Evolutionary conservation across 768 basidiomycete species (phyloP).

Genomic region (Neoboletus brunneissimus): DNA sequence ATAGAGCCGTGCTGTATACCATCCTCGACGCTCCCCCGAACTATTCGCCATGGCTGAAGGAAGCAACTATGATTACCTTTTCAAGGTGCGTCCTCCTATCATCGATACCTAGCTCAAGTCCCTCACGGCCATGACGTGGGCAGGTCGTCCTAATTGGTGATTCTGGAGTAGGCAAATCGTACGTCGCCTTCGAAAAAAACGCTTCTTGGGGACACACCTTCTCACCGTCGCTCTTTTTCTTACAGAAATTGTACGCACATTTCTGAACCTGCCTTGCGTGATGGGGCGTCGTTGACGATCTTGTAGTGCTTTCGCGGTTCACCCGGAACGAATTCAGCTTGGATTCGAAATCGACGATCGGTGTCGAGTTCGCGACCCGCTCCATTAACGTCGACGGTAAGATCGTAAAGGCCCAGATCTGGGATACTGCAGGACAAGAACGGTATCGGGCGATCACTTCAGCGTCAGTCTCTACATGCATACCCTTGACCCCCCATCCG

Average conservation of each 20-base stretch:
- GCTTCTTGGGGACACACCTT: neutral
- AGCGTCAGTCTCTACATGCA: constrained; percentile 52
- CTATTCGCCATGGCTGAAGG: constrained; percentile 72
- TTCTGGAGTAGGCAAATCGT: constrained; percentile 99
- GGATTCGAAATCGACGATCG: constrained; percentile 98
- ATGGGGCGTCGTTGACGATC: constrained; percentile 2
- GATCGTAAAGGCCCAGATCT: constrained; percentile 97
- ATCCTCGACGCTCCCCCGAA: constrained; percentile 6
- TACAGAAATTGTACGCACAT: constrained; percentile 35
- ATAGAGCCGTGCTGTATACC: constrained; percentile 10
- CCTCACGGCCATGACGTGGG: neutral
- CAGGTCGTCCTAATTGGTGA: constrained; percentile 99
- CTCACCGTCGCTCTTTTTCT: neutral
- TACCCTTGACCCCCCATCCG: neutral
- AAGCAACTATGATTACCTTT: constrained; percentile 97
- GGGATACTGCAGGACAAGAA: constrained; percentile 99
- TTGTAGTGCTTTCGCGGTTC: constrained; percentile 95
- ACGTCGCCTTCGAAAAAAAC: constrained; percentile 39
- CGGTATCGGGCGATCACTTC: constrained; percentile 97
- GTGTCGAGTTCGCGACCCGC: constrained; percentile 97
- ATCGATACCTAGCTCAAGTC: neutral
- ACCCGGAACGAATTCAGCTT: constrained; percentile 99
- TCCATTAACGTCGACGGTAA: constrained; percentile 95
- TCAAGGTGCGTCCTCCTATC: constrained; percentile 66
- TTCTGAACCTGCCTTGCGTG: neutral